Evolutionary conservation across 2,329 filamentous ascomycete species (phyloP).

Genomic region (Diaporthe ilicicola): DNA sequence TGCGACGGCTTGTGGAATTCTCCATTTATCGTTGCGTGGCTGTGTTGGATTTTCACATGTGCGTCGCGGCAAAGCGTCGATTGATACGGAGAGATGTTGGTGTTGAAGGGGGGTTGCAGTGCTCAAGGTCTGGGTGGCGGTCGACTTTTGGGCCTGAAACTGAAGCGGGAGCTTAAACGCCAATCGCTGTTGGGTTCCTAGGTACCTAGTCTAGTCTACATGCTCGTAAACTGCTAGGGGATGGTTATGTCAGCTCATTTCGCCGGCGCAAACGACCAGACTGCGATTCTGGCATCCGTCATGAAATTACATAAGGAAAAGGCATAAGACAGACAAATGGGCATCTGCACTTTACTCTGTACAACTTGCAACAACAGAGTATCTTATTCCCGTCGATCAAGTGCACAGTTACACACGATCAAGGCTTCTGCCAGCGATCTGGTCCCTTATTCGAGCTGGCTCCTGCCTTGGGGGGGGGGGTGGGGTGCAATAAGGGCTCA

Average conservation of each 20-base stretch:
- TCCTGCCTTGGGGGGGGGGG: no score
- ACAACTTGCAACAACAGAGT: not conserved
- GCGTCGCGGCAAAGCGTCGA: not conserved
- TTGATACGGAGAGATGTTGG: not conserved
- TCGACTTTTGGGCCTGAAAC: conserved; percentile 29
- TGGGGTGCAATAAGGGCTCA: no score
- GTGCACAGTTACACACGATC: not conserved
- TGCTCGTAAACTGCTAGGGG: not conserved
- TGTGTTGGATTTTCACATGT: not conserved
- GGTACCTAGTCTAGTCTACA: not conserved
- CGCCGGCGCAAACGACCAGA: not conserved
- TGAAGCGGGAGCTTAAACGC: not conserved
- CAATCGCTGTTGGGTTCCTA: conserved; percentile 24
- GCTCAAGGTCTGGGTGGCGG: conserved; percentile 15
- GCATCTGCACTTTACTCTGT: not conserved
- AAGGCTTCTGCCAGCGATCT: not conserved
- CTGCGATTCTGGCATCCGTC: not conserved
- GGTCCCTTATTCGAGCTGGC: no score
- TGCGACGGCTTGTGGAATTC: not conserved
- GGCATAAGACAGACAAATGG: not conserved
- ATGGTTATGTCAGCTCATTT: not conserved
- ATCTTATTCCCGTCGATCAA: not conserved
- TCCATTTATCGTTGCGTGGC: not conserved
- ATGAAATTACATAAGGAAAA: not conserved
- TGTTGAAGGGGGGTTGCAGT: not conserved